phyloP scores from a whole-genome alignment of 2,329 filamentous ascomycete genomes.

The Furcasterigmium furcatum region DNA sequence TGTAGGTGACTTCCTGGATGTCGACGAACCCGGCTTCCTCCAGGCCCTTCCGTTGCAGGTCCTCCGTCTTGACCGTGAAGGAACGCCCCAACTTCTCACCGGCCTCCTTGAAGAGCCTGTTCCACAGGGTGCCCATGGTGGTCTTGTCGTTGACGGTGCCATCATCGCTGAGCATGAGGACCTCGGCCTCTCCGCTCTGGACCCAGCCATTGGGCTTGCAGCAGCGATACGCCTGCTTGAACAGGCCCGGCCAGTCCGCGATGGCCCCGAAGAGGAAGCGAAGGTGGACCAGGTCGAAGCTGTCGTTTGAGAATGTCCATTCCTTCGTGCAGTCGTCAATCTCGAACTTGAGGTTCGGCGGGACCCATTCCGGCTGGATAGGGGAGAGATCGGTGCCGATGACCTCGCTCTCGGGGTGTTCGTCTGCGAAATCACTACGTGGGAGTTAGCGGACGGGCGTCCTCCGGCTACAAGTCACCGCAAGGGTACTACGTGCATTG shows the following conservation, averaged over 20 bases:
- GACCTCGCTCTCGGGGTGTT: slow-evolving; percentile 39
- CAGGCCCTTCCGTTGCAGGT: slow-evolving; percentile 23
- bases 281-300: slow-evolving; percentile 57
- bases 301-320: slow-evolving; percentile 42
- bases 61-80: slow-evolving; percentile 25
- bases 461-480: too few species aligned
- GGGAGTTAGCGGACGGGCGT: too few species aligned
- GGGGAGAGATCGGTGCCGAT: too few species aligned
- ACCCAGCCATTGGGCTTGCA: slow-evolving; percentile 43
- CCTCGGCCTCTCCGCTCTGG: slow-evolving; percentile 33
- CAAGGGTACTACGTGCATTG: too few species aligned
- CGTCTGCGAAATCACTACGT: slow-evolving; percentile 42
- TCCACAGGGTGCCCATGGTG: slow-evolving; percentile 29
- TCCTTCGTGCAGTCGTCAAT: slow-evolving; percentile 58
- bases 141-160: slow-evolving; percentile 21
- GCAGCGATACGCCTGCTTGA: slow-evolving; percentile 43
- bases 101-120: slow-evolving; percentile 26
- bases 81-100: slow-evolving; percentile 25
- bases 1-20: slow-evolving; percentile 15
- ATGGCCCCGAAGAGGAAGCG: slow-evolving; percentile 50
- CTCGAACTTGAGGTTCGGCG: slow-evolving; percentile 50
- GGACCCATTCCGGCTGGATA: slow-evolving; percentile 53
- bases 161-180: slow-evolving; percentile 22
- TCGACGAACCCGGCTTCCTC: slow-evolving; percentile 22
- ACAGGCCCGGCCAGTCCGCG: slow-evolving; percentile 46